A percentile compares a stretch with the other conserved stretches of the same genome.
Evolutionary conservation across 2,329 filamentous ascomycete genomes (phyloP).

Genomic region (Colletotrichum agaves): DNA sequence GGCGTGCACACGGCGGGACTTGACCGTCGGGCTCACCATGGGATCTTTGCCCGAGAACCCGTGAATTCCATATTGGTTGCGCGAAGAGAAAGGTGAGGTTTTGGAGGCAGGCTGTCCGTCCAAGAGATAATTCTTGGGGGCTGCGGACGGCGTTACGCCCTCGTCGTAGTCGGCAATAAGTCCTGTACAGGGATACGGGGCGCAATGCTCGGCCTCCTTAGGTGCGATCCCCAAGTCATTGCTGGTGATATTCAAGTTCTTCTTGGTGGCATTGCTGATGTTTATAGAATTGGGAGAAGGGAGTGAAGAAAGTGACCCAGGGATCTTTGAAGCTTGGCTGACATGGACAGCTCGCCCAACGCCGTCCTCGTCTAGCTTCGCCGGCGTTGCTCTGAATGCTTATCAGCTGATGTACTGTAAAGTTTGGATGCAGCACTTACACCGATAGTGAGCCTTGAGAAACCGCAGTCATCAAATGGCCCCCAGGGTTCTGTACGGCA

Average conservation of each 20-base stretch:
- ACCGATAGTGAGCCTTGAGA: background rate
- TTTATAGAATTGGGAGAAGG: background rate
- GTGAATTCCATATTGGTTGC: background rate
- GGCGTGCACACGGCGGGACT: background rate
- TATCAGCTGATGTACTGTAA: background rate
- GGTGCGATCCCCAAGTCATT: background rate
- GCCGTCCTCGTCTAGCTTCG: background rate
- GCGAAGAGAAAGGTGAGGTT: background rate
- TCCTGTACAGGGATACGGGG: background rate
- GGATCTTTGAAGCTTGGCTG: background rate
- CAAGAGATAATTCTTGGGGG: too few species aligned
- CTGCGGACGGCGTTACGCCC: too few species aligned
- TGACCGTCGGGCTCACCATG: background rate
- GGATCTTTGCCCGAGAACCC: background rate
- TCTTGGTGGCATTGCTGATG: too few species aligned
- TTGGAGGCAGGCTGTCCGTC: background rate
- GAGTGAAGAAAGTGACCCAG: background rate
- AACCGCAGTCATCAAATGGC: background rate
- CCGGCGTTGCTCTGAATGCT: background rate
- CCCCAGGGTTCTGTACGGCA: slow-evolving; percentile 41
- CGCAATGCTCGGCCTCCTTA: background rate
- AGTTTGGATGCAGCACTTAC: slow-evolving; percentile 1
- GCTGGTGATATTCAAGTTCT: too few species aligned
- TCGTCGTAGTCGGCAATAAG: too few species aligned
- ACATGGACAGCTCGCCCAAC: background rate